These are phyloP conservation scores for Leishmania braziliensis DNA, from an alignment of 208 protist species.

Conservation along the genomic window DNA sequence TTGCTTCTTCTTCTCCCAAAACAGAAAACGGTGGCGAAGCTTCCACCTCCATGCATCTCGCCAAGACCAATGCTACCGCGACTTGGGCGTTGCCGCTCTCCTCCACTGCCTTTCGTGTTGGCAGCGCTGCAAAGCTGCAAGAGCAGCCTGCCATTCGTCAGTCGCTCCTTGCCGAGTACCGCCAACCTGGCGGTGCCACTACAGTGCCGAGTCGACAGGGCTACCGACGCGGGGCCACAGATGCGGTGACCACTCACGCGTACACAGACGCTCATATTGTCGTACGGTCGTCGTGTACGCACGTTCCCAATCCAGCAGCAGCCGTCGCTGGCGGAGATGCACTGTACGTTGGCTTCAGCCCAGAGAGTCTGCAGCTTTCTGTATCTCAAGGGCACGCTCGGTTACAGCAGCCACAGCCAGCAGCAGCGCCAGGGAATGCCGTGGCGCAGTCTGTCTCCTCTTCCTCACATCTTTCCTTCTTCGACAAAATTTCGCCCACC, in stretches of 20 bases:
- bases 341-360: slow-evolving; percentile 28
- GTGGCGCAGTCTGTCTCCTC: not conserved
- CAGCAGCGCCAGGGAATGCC: not conserved
- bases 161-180: slow-evolving; percentile 22
- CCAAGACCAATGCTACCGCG: not conserved
- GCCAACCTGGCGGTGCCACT: slow-evolving; percentile 7
- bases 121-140: slow-evolving; percentile 1
- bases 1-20: not conserved
- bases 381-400: not conserved
- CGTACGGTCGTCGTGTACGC: not conserved
- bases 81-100: not conserved
- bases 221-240: not conserved
- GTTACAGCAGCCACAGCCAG: not conserved
- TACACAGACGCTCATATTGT: not conserved
- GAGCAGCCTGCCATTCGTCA: slow-evolving; percentile 28
- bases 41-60: not conserved
- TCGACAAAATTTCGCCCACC: not conserved
- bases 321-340: not conserved
- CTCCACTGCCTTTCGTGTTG: not conserved
- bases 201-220: not conserved
- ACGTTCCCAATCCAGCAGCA: not conserved
- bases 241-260: not conserved
- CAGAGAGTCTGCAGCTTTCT: slow-evolving; percentile 30
- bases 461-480: not conserved
- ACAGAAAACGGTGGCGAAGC: not conserved